Evolutionary conservation across 106 monocot genomes (phyloP).

Genomic region (Vanilla planifolia): DNA sequence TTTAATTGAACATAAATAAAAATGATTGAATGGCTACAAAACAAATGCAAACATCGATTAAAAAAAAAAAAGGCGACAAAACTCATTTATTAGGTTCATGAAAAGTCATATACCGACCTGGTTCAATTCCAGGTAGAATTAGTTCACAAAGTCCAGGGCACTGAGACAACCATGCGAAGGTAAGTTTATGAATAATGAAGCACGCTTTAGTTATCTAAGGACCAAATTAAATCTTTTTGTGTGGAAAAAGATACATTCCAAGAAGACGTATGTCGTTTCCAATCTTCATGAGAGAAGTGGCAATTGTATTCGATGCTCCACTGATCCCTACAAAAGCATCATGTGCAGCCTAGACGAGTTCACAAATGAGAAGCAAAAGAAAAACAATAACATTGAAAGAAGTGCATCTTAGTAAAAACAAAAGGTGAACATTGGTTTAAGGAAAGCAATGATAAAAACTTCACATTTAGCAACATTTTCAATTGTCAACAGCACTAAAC

Average conservation of each 20-base stretch:
- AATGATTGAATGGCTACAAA: no score
- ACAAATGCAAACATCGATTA: no score
- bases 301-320: conserved; percentile 90
- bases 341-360: conserved; percentile 71
- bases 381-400: no score
- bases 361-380: not conserved
- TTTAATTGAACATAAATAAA: not conserved
- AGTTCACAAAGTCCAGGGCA: conserved; percentile 94
- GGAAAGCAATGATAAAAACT: no score
- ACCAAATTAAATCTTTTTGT: not conserved
- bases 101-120: conserved; percentile 65
- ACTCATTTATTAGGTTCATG: not conserved
- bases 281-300: conserved; percentile 95
- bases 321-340: conserved; percentile 98
- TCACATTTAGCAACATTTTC: no score
- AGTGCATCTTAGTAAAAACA: no score
- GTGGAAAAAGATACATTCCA: conserved; percentile 58
- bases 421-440: no score
- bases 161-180: conserved; percentile 11
- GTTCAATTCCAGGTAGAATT: conserved; percentile 95
- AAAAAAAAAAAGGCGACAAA: conserved; percentile 1
- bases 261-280: conserved; percentile 95
- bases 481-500: no score
- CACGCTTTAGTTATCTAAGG: not conserved
- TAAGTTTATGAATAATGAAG: conserved; percentile 3